A percentile compares a stretch with the other conserved stretches of the same genome.
These are phyloP conservation scores for Lactuca sativa DNA, from an alignment of 129 eudicot genomes.

Conservation along the genomic window DNA sequence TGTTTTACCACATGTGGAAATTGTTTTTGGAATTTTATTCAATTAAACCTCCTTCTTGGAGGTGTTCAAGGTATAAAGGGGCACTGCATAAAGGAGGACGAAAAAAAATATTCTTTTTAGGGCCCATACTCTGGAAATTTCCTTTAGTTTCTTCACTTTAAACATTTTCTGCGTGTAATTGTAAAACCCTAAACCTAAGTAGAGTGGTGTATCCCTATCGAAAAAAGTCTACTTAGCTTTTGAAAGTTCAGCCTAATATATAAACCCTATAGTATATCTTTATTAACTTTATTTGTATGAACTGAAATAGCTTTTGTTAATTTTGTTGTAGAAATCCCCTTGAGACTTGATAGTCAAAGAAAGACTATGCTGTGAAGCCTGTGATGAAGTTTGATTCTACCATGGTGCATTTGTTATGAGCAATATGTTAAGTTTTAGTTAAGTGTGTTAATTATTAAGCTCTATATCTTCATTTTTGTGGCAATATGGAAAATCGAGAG, in stretches of 20 bases:
- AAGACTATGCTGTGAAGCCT: neutral
- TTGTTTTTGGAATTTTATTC: neutral
- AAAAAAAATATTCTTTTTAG: too few species aligned
- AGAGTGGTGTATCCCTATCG: too few species aligned
- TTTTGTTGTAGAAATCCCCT: neutral
- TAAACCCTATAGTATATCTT: neutral
- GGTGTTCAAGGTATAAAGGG: neutral
- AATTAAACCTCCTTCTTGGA: neutral
- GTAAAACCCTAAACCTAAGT: neutral
- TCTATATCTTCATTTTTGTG: neutral
- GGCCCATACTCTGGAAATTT: too few species aligned
- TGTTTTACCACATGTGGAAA: neutral
- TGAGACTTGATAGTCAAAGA: neutral
- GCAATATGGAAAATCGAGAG: slow-evolving; percentile 32
- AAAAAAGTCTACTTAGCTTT: too few species aligned
- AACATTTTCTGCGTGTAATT: neutral
- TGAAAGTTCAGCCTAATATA: too few species aligned
- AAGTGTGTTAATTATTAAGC: neutral
- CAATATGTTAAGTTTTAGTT: slow-evolving; percentile 6
- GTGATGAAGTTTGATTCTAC: slow-evolving; percentile 6
- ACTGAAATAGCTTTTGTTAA: too few species aligned
- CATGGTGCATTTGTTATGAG: neutral
- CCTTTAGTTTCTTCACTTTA: neutral
- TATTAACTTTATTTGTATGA: neutral
- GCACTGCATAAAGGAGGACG: too few species aligned